These are phyloP conservation scores for Nicotiana knightiana DNA, from an alignment of 257 asterid species.

Conservation along the genomic window DNA sequence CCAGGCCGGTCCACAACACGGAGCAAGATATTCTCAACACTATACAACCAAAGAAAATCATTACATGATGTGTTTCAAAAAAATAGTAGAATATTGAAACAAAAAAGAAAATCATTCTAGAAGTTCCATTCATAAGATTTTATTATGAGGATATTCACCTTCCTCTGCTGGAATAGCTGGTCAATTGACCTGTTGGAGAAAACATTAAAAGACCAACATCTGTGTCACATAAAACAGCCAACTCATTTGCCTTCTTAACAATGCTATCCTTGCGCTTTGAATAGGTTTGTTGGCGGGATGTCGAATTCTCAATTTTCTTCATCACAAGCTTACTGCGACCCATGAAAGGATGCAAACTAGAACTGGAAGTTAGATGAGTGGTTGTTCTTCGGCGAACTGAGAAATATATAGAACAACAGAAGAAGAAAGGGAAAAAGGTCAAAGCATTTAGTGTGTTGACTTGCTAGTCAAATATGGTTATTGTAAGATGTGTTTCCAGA, in stretches of 20 bases:
- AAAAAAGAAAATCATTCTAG: background rate
- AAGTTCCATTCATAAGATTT: background rate
- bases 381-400: background rate
- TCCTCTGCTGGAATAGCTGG: constrained; percentile 47
- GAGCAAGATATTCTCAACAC: constrained; percentile 63
- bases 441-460: background rate
- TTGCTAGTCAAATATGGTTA: constrained; percentile 7
- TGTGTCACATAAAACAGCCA: constrained; percentile 51
- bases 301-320: constrained; percentile 43
- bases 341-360: constrained; percentile 20
- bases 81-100: background rate
- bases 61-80: background rate
- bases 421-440: background rate
- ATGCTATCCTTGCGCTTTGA: constrained; percentile 62
- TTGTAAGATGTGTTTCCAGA: background rate
- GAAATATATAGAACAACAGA: background rate
- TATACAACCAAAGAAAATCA: constrained; percentile 8
- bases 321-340: constrained; percentile 52
- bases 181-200: constrained; percentile 55
- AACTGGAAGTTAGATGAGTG: background rate
- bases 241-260: constrained; percentile 59
- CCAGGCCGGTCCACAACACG: constrained; percentile 50
- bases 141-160: constrained; percentile 26
- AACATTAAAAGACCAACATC: constrained; percentile 65
- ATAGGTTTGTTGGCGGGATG: constrained; percentile 41